These are phyloP conservation scores for Emmonsiellopsis sp. DNA, from an alignment of 2,329 filamentous ascomycete genomes.

Conservation along the genomic window DNA sequence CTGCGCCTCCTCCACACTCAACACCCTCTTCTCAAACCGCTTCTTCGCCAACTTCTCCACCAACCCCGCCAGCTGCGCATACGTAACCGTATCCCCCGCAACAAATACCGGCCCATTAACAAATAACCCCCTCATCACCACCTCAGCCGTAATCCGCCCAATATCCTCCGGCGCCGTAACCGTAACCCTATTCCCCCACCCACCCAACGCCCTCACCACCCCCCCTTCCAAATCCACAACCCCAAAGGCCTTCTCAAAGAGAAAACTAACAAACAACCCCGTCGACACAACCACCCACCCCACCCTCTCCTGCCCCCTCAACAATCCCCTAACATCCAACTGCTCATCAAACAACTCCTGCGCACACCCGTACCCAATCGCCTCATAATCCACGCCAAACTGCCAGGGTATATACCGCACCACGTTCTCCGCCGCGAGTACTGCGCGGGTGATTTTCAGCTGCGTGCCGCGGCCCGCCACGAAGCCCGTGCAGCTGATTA, in stretches of 20 bases:
- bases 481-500: conserved; percentile 57
- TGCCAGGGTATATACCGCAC: conserved; percentile 61
- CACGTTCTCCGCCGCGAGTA: conserved; percentile 39
- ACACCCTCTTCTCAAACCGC: conserved; percentile 42
- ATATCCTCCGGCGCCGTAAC: conserved; percentile 58
- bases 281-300: conserved; percentile 60
- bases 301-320: conserved; percentile 41
- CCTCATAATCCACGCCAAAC: conserved; percentile 64
- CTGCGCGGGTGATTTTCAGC: conserved; percentile 48
- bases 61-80: conserved; percentile 44
- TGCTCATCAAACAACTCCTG: conserved; percentile 64
- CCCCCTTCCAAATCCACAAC: conserved; percentile 44
- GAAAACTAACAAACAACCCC: conserved; percentile 61
- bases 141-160: conserved; percentile 49
- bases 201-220: conserved; percentile 47
- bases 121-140: conserved; percentile 37
- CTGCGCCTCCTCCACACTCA: conserved; percentile 39
- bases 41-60: conserved; percentile 39
- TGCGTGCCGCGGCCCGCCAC: conserved; percentile 47
- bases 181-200: conserved; percentile 55
- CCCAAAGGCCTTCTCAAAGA: conserved; percentile 56
- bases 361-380: conserved; percentile 48
- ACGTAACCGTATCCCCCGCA: conserved; percentile 55
- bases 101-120: conserved; percentile 45
- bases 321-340: conserved; percentile 46